Conservation (phyloP, 352 stramenopile genomes). For the Globisporangium nagaii region DNA sequence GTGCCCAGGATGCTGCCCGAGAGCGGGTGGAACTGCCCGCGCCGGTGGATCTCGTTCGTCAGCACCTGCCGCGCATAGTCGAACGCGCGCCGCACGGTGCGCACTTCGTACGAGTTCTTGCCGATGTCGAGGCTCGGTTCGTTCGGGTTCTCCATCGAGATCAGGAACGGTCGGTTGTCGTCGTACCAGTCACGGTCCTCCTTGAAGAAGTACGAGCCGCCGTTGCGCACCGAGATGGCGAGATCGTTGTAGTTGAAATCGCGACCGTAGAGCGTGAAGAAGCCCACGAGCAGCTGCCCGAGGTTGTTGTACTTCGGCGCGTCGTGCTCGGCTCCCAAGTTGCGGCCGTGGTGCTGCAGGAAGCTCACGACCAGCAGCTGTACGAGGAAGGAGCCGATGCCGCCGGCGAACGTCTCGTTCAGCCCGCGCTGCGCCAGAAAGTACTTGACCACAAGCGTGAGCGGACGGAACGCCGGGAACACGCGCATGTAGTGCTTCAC, state of each 20-base stretch:
- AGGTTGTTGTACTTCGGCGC: constrained; percentile 87
- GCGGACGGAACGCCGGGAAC: constrained; percentile 88
- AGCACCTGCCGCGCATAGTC: constrained; percentile 77
- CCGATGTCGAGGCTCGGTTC: constrained; percentile 90
- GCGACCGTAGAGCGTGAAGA: constrained; percentile 93
- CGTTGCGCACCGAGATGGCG: constrained; percentile 89
- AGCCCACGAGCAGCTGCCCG: constrained; percentile 90
- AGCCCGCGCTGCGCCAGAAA: constrained; percentile 91
- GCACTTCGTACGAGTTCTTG: constrained; percentile 90
- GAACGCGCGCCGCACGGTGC: constrained; percentile 88
- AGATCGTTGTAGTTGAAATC: constrained; percentile 93
- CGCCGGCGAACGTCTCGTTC: constrained; percentile 94
- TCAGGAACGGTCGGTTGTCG: constrained; percentile 68
- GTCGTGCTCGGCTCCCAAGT: constrained; percentile 39
- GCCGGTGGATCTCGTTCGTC: constrained; percentile 63
- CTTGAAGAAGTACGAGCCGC: constrained; percentile 92
- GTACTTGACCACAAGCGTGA: constrained; percentile 95
- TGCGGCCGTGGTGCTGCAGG: constrained; percentile 86
- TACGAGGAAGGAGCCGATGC: constrained; percentile 91
- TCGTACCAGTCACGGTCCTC: constrained; percentile 69
- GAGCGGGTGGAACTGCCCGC: constrained; percentile 58
- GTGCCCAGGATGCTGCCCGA: constrained; percentile 66
- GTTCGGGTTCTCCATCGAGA: constrained; percentile 94
- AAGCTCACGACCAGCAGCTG: constrained; percentile 96
- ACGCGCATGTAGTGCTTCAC: constrained; percentile 90